Base-by-base conservation (phyloP, 108 stramenopile species). In the Skeletonema potamos region DNA sequence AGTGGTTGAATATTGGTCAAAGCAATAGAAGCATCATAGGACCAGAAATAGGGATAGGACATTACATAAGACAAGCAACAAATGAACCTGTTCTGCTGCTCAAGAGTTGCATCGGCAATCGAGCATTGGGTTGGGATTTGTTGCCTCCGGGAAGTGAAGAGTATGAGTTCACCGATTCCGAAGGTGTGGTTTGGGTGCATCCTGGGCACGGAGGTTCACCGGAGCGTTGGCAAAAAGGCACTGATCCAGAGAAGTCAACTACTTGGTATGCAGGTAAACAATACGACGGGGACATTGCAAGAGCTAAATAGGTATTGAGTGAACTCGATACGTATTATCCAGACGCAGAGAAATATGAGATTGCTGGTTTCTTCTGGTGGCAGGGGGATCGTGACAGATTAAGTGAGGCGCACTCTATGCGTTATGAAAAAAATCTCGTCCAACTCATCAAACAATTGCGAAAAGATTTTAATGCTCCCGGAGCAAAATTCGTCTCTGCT, bases 31-130 rank as follows among this genome's bases (percentile, higher is more conserved):
- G 4, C 30, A 57, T 64, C 26, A 81, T 85, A 66, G 85, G 85
- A 6, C 85, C 85, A 15, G 85, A 85, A 57, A 62, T 85, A 9
- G 77, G 71, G 18, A 57, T 85, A 20, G 85, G 82, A 7, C 63
- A 74, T 33, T 64, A 76, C 15, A 9, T 85, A 54, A 81, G 73
- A 43, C 48, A 75, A 29, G 36, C 51, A 12, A 68, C 58, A 13
- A 73, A 70, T n/a, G 73, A 70, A 27, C 84, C 84, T 4, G 61
- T 82, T 7, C 5, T 85, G 18, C 12, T 85, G 28, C 13, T 85
- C 18, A 85, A 85, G 58, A 58, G 46, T 13, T 74, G 70, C 24
- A 70, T 58, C 15, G 74, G 77, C 17, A 64, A 76, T 61, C 54
- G 73, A 13, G 72, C 73, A 54, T 43, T 82, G 54, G 73, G 66